Percentiles rank a stretch among this genome's conserved stretches.
Conservation (phyloP, 495 filamentous ascomycete species). For the Penicillium cosmopolitanum region DNA sequence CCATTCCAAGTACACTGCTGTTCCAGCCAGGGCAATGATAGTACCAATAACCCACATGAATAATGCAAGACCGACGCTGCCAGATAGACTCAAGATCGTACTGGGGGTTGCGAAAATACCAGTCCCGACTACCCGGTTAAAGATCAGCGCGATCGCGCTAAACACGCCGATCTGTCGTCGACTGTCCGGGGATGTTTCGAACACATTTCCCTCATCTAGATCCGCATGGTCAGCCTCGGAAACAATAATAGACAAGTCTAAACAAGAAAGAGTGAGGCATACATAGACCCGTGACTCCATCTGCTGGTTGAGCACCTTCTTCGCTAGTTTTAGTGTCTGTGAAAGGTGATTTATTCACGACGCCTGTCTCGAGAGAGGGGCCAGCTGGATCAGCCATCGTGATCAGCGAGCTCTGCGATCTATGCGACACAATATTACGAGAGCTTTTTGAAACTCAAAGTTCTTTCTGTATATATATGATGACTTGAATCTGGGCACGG, state of each 20-base stretch:
- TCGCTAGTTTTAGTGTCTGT: constrained; percentile 30
- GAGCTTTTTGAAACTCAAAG: constrained; percentile 5
- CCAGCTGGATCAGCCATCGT: constrained; percentile 15
- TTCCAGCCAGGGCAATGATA: constrained; percentile 51
- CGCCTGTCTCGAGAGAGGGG: constrained; percentile 11
- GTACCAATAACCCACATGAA: constrained; percentile 58
- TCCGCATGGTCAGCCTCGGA: neutral
- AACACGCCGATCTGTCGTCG: constrained; percentile 65
- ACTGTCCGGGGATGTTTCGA: constrained; percentile 63
- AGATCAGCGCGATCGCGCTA: constrained; percentile 65
- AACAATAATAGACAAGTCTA: neutral
- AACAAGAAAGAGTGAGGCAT: constrained; percentile 12
- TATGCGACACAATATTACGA: neutral
- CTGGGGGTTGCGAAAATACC: constrained; percentile 68
- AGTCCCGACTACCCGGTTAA: constrained; percentile 69
- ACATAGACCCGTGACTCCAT: constrained; percentile 45
- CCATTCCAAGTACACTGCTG: constrained; percentile 59
- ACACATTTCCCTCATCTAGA: constrained; percentile 53
- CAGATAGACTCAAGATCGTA: constrained; percentile 56
- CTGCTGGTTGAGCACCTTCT: constrained; percentile 32
- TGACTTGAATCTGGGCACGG: constrained; percentile 3
- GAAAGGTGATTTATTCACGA: constrained; percentile 19
- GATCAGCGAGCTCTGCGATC: neutral
- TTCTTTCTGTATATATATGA: neutral
- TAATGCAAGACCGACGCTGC: constrained; percentile 55